A percentile compares a stretch with the other conserved stretches of the same genome.
These are phyloP conservation scores for Corylus americana DNA, from an alignment of 306 rosid species.

Conservation along the genomic window DNA sequence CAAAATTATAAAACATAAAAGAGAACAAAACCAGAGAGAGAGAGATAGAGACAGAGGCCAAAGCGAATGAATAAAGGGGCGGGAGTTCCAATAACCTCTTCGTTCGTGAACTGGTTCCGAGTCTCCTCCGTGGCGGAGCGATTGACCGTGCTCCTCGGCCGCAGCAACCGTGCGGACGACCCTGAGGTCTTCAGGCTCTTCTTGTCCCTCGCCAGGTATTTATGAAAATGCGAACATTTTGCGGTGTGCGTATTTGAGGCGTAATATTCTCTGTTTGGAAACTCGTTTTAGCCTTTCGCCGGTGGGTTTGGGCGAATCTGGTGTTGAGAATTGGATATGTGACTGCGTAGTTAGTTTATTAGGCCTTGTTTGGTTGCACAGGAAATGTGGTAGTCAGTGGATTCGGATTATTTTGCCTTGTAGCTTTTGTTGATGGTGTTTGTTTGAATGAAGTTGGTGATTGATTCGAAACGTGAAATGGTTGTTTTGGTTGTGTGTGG, in stretches of 20 bases:
- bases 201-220: slow-evolving; percentile 63
- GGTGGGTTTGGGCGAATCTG: background rate
- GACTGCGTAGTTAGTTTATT: background rate
- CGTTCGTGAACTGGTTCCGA: slow-evolving; percentile 41
- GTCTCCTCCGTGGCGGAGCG: slow-evolving; percentile 37
- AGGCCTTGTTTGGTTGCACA: background rate
- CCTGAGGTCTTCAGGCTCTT: slow-evolving; percentile 48
- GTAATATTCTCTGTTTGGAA: background rate
- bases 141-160: slow-evolving; percentile 31
- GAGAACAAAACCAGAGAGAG: too few species aligned
- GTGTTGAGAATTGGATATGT: background rate
- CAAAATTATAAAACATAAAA: too few species aligned
- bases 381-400: background rate
- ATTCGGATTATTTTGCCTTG: background rate
- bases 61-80: background rate
- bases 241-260: background rate
- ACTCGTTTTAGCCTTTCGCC: background rate
- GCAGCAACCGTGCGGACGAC: slow-evolving; percentile 31
- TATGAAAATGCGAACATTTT: background rate
- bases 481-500: background rate
- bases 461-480: background rate
- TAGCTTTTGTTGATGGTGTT: background rate
- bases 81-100: slow-evolving; percentile 16
- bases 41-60: too few species aligned
- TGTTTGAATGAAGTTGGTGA: background rate